Base-by-base conservation (phyloP, 2,329 filamentous ascomycete genomes). In the Trichoderma sp. region DNA sequence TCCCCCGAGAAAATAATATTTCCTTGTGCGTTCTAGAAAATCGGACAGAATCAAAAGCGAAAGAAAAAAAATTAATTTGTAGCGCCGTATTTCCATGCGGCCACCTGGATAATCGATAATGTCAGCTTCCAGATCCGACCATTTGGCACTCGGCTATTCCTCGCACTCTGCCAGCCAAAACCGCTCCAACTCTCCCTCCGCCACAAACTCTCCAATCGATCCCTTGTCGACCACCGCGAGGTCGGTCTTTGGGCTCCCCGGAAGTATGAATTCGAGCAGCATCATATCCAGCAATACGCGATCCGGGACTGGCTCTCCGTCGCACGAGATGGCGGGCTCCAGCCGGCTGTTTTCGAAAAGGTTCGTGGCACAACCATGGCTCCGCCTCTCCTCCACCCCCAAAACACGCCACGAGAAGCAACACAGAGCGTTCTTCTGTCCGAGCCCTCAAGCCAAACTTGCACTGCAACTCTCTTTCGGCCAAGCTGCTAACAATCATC, bases 281-380 rank as follows among this genome's bases (percentile, higher is more conserved):
- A 89, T 89, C 77, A 89, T 90, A 85, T 81, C 85, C 71, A 82
- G 82, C 73, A 84, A 81, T 75, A 80, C 87, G 76, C 87, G 95
- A 83, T 91, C 95, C 77, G 94, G 94, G 84, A 90, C 93, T 84
- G 94, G 94, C 79, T 99, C 96, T 86, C 96, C 96, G 76, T 97
- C 94, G 81, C 94, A 97, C 83, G 96, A 98, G 74, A 88, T 94
- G 78, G 81, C 83, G 55, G 89, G 90, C 69, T 89, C 88, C 67
- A 83, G 86, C 78, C 87, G 95, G 75, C 85, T 98, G 70, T 97
- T 92, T 81, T 94, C 94, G 71, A 98, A 98, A 84, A 90, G 96
- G 94, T 97, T 87, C 77, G 89, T 83, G 73, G 69, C 72, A 73
- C 70, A 69, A 71, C 67, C 46, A 46, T 5, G 43, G 52, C 63